phyloP scores from a whole-genome alignment of 1,139 yeast genomes.

The Debaryomyces sp. region DNA sequence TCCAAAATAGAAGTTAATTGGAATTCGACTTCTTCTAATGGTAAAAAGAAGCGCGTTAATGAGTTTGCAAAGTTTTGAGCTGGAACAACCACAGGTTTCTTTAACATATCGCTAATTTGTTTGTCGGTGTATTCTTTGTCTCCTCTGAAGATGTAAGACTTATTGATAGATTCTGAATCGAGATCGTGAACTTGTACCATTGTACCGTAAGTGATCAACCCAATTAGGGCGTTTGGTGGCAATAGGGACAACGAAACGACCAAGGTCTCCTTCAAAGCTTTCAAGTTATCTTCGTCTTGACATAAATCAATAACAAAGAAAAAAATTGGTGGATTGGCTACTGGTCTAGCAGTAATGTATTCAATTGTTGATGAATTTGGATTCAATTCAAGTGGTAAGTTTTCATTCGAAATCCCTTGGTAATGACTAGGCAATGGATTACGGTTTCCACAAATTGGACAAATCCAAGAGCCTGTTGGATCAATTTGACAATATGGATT shows the following conservation, averaged over 20 bases:
- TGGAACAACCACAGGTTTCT: slow-evolving; percentile 45
- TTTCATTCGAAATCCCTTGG: slow-evolving; percentile 79
- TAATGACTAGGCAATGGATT: slow-evolving; percentile 91
- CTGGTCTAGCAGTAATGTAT: slow-evolving; percentile 87
- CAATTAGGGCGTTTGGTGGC: slow-evolving; percentile 93
- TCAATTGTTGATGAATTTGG: slow-evolving; percentile 85
- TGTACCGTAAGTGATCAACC: slow-evolving; percentile 91
- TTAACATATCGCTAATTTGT: slow-evolving; percentile 76
- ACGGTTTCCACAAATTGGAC: slow-evolving; percentile 84
- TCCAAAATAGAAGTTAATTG: slow-evolving; percentile 83
- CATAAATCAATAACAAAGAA: slow-evolving; percentile 90
- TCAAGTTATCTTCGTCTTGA: slow-evolving; percentile 90
- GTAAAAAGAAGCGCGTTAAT: slow-evolving; percentile 77
- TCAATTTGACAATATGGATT: slow-evolving; percentile 91
- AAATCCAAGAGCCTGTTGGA: slow-evolving; percentile 83
- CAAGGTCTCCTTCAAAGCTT: slow-evolving; percentile 85
- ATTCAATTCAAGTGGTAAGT: slow-evolving; percentile 84
- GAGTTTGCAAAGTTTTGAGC: slow-evolving; percentile 41
- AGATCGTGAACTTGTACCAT: slow-evolving; percentile 94
- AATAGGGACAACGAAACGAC: slow-evolving; percentile 78
- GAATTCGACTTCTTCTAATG: slow-evolving; percentile 84
- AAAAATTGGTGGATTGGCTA: slow-evolving; percentile 87
- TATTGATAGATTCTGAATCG: slow-evolving; percentile 75
- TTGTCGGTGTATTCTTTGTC: slow-evolving; percentile 82
- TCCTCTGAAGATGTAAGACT: slow-evolving; percentile 89